A percentile compares a stretch with the other conserved stretches of the same genome.
Evolutionary conservation across 2,329 filamentous ascomycete species (phyloP).

Genomic region (Penicillium frequentans): DNA sequence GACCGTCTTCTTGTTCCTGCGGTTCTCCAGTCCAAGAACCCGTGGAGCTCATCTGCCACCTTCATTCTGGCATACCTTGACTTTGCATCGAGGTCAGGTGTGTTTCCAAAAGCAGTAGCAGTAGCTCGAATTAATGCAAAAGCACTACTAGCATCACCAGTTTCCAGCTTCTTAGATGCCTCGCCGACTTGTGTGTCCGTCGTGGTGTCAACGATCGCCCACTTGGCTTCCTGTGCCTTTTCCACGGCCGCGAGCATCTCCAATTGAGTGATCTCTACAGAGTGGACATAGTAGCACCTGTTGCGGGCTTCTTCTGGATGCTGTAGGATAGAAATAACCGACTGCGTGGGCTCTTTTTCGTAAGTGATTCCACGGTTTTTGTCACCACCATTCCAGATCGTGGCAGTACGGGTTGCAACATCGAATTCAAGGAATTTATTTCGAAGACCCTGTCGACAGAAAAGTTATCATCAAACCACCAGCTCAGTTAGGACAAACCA

Average conservation of each 20-base stretch:
- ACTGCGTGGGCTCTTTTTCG: slow-evolving; percentile 52
- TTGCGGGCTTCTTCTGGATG: slow-evolving; percentile 55
- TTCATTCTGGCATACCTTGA: slow-evolving; percentile 20
- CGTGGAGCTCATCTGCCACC: slow-evolving; percentile 16
- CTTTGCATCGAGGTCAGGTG: slow-evolving; percentile 19
- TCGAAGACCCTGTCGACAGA: slow-evolving; percentile 41
- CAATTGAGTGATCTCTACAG: slow-evolving; percentile 59
- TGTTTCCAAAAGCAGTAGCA: slow-evolving; percentile 13
- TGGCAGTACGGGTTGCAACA: slow-evolving; percentile 50
- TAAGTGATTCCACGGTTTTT: slow-evolving; percentile 54
- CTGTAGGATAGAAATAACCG: slow-evolving; percentile 53
- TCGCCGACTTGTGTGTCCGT: slow-evolving; percentile 24
- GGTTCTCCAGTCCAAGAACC: slow-evolving; percentile 21
- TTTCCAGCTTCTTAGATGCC: slow-evolving; percentile 16
- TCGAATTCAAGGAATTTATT: slow-evolving; percentile 55
- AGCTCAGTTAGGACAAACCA: no score
- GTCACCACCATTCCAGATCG: slow-evolving; percentile 59
- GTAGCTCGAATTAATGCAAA: slow-evolving; percentile 24
- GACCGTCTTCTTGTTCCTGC: slow-evolving; percentile 20
- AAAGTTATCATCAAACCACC: background rate
- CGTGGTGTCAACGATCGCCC: slow-evolving; percentile 46
- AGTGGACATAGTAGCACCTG: slow-evolving; percentile 58
- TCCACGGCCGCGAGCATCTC: slow-evolving; percentile 57
- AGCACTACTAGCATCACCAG: slow-evolving; percentile 24
- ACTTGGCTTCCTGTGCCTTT: slow-evolving; percentile 53